Evolutionary conservation across 495 filamentous ascomycete species (phyloP), one percentile per base, ranked within the genome.

Genomic region (Aspergillus sclerotiicarbonarius): DNA sequence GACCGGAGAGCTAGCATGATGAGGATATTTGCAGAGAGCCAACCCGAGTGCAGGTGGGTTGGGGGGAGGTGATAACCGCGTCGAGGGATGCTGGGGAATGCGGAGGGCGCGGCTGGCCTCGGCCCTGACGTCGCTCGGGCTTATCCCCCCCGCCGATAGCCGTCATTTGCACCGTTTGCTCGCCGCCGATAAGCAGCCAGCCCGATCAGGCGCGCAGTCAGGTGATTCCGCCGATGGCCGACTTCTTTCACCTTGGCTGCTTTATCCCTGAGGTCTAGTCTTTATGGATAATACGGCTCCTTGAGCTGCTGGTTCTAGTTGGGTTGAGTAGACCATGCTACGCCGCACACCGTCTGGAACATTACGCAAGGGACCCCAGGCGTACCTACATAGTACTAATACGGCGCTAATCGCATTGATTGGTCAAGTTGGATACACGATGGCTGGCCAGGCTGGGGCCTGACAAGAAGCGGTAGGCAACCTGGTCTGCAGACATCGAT

Each of bases 41-140:
- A n/a, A 18, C 25, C 20, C 41, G 41, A 45, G 54, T 50, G 10
- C n/a, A 30, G 18, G 6, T 20, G 41, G 41, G 48, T 47, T 13
- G 20, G n/a, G 21, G 8, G 25, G 45, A 25, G 50, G 41, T 41
- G 37, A 44, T 44, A 51, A 45, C 29, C 31, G 8, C 47, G 21
- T 16, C 47, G 15, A 13, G 18, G 37, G 37, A 49, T 54, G 60
- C 57, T 57, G 63, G 69, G 62, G 64, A 68, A 65, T 69, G 70
- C 64, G 70, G 71, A 73, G 71, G 53, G 56, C 47, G 62, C 71
- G 71, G 71, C 71, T 76, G 65, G 62, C 70, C 39, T 66, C 73
- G 73, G 73, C 39, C 31, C 16, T 47, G 54, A 58, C 47, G 47
- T 50, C 47, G 31, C 13, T 31, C 31, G 66, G 64, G 65, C 62